Conservation (phyloP, 495 filamentous ascomycete genomes). For the Aspergillus bertholletiae region DNA sequence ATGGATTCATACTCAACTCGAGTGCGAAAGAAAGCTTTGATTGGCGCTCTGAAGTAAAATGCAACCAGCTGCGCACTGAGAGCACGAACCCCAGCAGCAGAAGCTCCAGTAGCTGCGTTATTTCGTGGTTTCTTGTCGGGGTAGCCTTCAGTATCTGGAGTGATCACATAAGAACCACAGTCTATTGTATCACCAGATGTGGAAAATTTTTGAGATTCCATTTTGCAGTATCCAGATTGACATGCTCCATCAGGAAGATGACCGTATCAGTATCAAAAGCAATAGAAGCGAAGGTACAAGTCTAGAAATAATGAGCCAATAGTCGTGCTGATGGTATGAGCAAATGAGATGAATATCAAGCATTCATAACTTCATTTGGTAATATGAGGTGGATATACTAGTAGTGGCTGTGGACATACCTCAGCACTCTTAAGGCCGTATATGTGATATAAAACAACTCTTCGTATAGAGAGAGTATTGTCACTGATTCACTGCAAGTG, state of each 20-base stretch:
- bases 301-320: background rate
- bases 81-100: constrained; percentile 77
- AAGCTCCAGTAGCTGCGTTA: constrained; percentile 71
- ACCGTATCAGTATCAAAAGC: too few species aligned
- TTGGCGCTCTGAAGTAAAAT: constrained; percentile 86
- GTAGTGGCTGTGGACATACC: too few species aligned
- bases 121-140: constrained; percentile 45
- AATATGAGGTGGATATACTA: too few species aligned
- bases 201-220: background rate
- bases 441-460: too few species aligned
- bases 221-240: background rate
- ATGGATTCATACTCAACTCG: constrained; percentile 69
- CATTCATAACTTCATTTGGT: too few species aligned
- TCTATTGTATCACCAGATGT: background rate
- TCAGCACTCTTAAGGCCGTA: background rate
- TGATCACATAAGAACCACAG: constrained; percentile 3
- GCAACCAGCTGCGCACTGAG: constrained; percentile 73
- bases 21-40: constrained; percentile 85
- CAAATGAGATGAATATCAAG: background rate
- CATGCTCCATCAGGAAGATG: background rate
- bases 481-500: background rate
- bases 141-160: constrained; percentile 4
- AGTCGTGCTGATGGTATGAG: background rate
- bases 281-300: background rate
- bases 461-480: too few species aligned